Conservation (phyloP, 768 basidiomycete species). For the Coprinopsis strossmayeri region DNA sequence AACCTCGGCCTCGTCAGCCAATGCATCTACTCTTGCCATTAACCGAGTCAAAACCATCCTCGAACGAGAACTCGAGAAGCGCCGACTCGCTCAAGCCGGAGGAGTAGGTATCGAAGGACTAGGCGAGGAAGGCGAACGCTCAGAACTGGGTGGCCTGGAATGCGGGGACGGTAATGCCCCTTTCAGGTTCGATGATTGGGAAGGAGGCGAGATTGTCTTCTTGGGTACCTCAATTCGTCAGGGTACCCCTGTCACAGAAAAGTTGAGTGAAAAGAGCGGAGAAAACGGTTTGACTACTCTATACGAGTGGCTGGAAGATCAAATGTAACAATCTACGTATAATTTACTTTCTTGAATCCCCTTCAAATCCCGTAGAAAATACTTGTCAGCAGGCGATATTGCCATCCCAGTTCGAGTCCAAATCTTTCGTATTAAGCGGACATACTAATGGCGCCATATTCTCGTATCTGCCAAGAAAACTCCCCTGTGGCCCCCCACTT, state of each 20-base stretch:
- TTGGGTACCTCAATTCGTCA: slow-evolving; percentile 47
- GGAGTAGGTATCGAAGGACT: slow-evolving; percentile 69
- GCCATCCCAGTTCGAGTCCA: no score
- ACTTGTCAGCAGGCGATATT: no score
- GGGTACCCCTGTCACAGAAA: slow-evolving; percentile 12
- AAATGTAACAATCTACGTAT: slow-evolving; percentile 21
- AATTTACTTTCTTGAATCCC: not conserved
- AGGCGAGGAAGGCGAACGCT: slow-evolving; percentile 58
- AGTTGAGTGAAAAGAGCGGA: slow-evolving; percentile 29
- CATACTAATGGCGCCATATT: no score
- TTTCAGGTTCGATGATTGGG: slow-evolving; percentile 79
- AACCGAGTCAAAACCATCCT: slow-evolving; percentile 70
- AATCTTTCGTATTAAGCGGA: no score
- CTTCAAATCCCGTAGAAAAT: no score
- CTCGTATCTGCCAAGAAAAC: no score
- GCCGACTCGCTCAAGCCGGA: slow-evolving; percentile 53
- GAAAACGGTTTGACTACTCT: slow-evolving; percentile 36
- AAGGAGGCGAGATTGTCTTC: slow-evolving; percentile 73
- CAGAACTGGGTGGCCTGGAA: slow-evolving; percentile 71
- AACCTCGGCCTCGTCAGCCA: slow-evolving; percentile 29
- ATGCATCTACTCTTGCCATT: slow-evolving; percentile 44
- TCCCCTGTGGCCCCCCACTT: no score
- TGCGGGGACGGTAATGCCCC: slow-evolving; percentile 44
- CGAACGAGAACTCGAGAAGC: slow-evolving; percentile 81
- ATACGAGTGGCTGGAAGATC: slow-evolving; percentile 42